phyloP scores from a whole-genome alignment of 495 filamentous ascomycete species.

The Neurospora hispaniola region DNA sequence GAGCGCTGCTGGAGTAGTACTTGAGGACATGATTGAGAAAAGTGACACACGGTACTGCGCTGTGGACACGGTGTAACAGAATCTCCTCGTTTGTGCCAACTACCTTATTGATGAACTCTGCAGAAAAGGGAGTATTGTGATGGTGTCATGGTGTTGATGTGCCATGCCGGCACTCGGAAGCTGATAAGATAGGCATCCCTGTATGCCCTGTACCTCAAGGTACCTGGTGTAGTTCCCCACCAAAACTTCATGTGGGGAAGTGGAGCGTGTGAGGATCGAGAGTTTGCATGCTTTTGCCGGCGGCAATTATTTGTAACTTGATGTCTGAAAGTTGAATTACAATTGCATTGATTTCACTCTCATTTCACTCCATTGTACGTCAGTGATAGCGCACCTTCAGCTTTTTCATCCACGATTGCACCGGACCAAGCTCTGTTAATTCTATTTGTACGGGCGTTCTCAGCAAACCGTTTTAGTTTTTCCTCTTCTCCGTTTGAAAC shows the following conservation, averaged over 20 bases:
- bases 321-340: neutral
- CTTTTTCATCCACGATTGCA: neutral
- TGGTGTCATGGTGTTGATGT: neutral
- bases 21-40: neutral
- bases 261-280: neutral
- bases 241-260: neutral
- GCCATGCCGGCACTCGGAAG: neutral
- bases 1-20: conserved; percentile 30
- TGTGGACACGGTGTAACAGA: neutral
- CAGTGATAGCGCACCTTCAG: neutral
- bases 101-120: neutral
- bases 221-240: no score
- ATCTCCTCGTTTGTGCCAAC: neutral
- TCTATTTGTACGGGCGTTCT: neutral
- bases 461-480: neutral
- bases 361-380: neutral
- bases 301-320: neutral
- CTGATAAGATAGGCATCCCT: neutral
- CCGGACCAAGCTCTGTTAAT: neutral
- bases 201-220: neutral
- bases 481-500: neutral
- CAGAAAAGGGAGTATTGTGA: neutral
- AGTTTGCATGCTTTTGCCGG: neutral
- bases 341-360: neutral
- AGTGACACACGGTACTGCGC: neutral